Evolutionary conservation across 768 basidiomycete genomes (phyloP).

Genomic region (Agrocybe chaxingu): DNA sequence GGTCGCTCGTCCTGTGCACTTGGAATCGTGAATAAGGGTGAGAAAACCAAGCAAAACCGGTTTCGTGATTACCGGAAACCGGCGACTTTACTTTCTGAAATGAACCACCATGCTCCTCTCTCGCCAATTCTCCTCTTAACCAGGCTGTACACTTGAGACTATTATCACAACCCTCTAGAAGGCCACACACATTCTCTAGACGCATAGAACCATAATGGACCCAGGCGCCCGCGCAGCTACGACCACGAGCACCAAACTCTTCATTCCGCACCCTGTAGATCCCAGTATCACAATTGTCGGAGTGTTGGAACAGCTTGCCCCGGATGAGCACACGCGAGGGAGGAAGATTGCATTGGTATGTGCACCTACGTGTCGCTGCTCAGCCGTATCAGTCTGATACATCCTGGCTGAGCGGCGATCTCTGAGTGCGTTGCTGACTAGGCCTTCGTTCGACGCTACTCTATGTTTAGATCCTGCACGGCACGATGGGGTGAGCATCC

Average conservation of each 20-base stretch:
- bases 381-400: not conserved
- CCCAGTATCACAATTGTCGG: slow-evolving; percentile 48
- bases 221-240: slow-evolving; percentile 33
- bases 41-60: too few species aligned
- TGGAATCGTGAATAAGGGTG: too few species aligned
- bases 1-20: too few species aligned
- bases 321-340: slow-evolving; percentile 48
- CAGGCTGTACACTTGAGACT: too few species aligned
- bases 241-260: slow-evolving; percentile 29
- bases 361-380: slow-evolving; percentile 12
- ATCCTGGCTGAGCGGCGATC: not conserved
- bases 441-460: not conserved
- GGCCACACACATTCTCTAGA: too few species aligned
- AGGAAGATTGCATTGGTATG: slow-evolving; percentile 65
- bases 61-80: too few species aligned
- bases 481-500: slow-evolving; percentile 65
- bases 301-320: slow-evolving; percentile 56
- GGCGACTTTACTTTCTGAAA: too few species aligned
- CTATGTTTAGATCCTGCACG: slow-evolving; percentile 66
- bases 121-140: too few species aligned
- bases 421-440: not conserved
- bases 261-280: slow-evolving; percentile 49
- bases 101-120: too few species aligned
- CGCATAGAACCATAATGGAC: not conserved
- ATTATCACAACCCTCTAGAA: too few species aligned